Evolutionary conservation across 2,329 filamentous ascomycete species (phyloP).

Genomic region (Cordyceps pruinosa): DNA sequence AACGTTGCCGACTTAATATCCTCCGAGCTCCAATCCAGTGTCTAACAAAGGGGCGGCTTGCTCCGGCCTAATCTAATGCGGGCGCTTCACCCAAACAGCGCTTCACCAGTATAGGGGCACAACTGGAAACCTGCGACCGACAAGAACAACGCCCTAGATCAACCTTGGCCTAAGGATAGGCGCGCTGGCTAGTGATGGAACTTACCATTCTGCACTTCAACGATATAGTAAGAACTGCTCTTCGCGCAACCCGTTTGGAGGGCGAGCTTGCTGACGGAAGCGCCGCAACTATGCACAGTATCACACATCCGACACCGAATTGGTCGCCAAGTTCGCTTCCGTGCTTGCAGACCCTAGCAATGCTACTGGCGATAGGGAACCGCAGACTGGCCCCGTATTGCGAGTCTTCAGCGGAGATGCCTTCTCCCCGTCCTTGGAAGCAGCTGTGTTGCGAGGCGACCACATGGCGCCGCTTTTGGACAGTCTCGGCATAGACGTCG

Average conservation of each 20-base stretch:
- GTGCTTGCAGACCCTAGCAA: neutral
- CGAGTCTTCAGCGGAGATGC: conserved; percentile 16
- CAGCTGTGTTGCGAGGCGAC: conserved; percentile 12
- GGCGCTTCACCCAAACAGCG: too few species aligned
- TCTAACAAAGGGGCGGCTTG: too few species aligned
- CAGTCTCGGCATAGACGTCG: conserved; percentile 10
- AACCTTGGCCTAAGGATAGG: neutral
- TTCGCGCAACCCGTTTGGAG: neutral
- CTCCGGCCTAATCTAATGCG: too few species aligned
- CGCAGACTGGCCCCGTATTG: neutral
- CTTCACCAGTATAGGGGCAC: neutral
- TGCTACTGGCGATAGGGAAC: neutral
- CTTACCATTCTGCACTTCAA: conserved; percentile 14
- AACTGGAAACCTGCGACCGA: neutral
- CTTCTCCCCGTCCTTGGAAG: conserved; percentile 15
- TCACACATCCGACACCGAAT: conserved; percentile 10
- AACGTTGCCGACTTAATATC: too few species aligned
- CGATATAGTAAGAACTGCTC: conserved; percentile 9
- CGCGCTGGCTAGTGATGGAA: neutral
- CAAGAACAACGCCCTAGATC: neutral
- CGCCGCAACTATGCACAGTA: conserved; percentile 1
- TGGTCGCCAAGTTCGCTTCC: conserved; percentile 12
- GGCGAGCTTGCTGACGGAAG: neutral
- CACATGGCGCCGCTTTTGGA: conserved; percentile 14
- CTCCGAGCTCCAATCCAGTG: too few species aligned